These are phyloP conservation scores for Nepenthes mirabilis DNA, from an alignment of 148 eudicot genomes.

Conservation along the genomic window DNA sequence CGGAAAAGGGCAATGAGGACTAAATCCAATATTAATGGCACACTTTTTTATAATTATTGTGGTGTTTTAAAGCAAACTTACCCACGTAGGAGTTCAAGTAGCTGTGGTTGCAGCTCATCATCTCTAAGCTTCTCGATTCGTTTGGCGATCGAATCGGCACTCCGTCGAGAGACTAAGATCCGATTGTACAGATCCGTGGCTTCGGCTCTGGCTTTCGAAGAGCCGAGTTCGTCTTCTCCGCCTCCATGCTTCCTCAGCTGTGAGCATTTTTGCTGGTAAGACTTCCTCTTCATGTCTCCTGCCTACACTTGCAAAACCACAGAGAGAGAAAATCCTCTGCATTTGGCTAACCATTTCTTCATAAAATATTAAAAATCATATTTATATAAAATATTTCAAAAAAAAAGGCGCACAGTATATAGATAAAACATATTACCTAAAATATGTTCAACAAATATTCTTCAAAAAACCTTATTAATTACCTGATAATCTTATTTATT, in stretches of 20 bases:
- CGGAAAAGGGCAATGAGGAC: not conserved
- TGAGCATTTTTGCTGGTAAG: constrained; percentile 30
- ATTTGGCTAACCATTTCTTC: too few relatives aligned
- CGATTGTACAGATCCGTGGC: constrained; percentile 23
- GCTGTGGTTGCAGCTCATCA: constrained; percentile 55
- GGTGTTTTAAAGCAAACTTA: not conserved
- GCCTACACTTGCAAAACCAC: constrained; percentile 13
- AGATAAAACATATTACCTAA: too few relatives aligned
- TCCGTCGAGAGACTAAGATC: constrained; percentile 25
- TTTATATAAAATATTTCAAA: too few relatives aligned
- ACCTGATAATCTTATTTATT: too few relatives aligned
- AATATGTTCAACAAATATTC: too few relatives aligned
- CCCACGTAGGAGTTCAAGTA: constrained; percentile 48
- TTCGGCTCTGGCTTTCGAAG: constrained; percentile 19
- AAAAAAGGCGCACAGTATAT: too few relatives aligned
- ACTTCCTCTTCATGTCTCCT: constrained; percentile 30
- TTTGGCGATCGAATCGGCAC: constrained; percentile 36
- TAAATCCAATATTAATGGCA: too few relatives aligned
- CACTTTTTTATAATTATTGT: too few relatives aligned
- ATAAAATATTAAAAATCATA: too few relatives aligned
- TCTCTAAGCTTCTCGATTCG: constrained; percentile 45
- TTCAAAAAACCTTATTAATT: too few relatives aligned
- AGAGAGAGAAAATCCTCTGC: too few relatives aligned
- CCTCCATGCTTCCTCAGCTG: constrained; percentile 20
- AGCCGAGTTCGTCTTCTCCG: constrained; percentile 6